Evolutionary conservation across 768 basidiomycete genomes (phyloP).

Genomic region (Coprinopsis cinerea): DNA sequence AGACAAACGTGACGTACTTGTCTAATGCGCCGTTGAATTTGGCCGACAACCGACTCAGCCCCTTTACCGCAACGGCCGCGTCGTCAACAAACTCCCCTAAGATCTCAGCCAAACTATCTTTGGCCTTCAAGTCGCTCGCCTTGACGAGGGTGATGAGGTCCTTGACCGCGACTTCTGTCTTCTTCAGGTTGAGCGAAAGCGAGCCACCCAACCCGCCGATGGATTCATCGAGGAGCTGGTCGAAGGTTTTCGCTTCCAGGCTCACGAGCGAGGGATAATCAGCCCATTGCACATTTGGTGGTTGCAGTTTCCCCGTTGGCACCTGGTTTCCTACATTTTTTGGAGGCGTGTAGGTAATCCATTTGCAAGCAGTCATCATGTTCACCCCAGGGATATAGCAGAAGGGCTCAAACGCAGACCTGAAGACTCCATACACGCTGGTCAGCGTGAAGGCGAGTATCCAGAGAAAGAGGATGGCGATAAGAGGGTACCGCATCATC

Average conservation of each 20-base stretch:
- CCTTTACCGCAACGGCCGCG: conserved; percentile 54
- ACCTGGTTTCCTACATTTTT: conserved; percentile 1
- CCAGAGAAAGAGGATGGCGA: conserved; percentile 45
- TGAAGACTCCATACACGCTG: conserved; percentile 37
- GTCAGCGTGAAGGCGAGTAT: conserved; percentile 40
- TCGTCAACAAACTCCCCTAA: conserved; percentile 52
- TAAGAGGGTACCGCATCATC: conserved; percentile 51
- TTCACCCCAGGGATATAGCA: conserved; percentile 61
- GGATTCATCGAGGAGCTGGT: conserved; percentile 54
- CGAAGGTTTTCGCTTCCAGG: conserved; percentile 56
- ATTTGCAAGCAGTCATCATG: conserved; percentile 36
- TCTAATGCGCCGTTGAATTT: conserved; percentile 74
- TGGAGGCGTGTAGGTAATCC: conserved; percentile 4
- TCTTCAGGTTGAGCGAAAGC: conserved; percentile 64
- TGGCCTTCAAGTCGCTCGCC: conserved; percentile 55
- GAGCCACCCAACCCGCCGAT: conserved; percentile 39
- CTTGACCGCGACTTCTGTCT: conserved; percentile 69
- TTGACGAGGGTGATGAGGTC: conserved; percentile 62
- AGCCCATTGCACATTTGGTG: conserved; percentile 33
- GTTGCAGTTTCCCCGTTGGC: conserved; percentile 1
- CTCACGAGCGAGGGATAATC: conserved; percentile 59
- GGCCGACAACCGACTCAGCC: conserved; percentile 56
- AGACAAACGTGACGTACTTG: conserved; percentile 32
- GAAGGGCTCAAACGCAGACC: conserved; percentile 46
- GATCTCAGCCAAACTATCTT: conserved; percentile 47